Evolutionary conservation across 2,329 filamentous ascomycete species (phyloP), one percentile per base, ranked within the genome.

Genomic region (Colletotrichum tropicale): DNA sequence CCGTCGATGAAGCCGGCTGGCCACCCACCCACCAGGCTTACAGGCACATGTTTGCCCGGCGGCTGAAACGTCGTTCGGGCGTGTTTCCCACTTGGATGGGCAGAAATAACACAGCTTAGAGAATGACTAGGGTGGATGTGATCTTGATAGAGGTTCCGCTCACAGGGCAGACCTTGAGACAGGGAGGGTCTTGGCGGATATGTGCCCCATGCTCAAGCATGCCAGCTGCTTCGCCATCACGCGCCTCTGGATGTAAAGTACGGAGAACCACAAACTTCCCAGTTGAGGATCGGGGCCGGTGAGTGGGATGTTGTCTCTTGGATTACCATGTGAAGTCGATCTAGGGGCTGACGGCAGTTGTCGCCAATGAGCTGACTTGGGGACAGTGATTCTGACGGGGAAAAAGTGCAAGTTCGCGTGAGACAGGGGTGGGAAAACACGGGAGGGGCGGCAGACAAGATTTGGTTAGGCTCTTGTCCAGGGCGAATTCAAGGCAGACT

Each of bases 31-130:
- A 69, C 30, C 43, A 30, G 43, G 21, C 15, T 52, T 62, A 30
- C 36, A 16, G 30, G n/a, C 12, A 10, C 30, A 36, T 38, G 30
- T 28, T 43, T 38, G 16, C 34, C 32, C 10, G 15, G 43, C 58
- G 21, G 70, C 70, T 73, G 70, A 74, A 76, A 73, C 74, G 32
- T 36, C 52, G n/a, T 18, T n/a, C 21, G 32, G 28, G 13, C 16
- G 24, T 4, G 28, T 28, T 24, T n/a, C 55, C 30, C 34, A 34
- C 21, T 18, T 32, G 28, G 56, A 48, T 65, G 48, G 30, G 38
- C 21, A 60, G 5, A 71, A 43, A 38, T 32, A 32, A 69, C 36
- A 48, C 16, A 34, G 26, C 58, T 34, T 18, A 13, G 10, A 10
- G 9, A 28, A 32, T 12, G 52, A 43, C 30, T 18, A 6, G 32